These are phyloP conservation scores for Discostella pseudostelligera DNA, from an alignment of 108 stramenopile species.

Conservation along the genomic window DNA sequence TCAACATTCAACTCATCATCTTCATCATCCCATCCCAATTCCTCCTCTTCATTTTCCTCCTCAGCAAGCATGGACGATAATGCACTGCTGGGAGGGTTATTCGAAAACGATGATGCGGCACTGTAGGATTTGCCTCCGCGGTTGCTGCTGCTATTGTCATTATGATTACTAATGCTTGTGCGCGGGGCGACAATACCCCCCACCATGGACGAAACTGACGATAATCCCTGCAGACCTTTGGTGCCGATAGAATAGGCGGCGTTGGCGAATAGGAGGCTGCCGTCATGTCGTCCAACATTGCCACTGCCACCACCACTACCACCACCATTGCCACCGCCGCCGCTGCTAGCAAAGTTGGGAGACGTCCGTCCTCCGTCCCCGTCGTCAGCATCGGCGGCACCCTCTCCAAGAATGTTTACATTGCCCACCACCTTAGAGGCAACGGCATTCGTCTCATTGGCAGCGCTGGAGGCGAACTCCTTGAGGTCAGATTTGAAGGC, in stretches of 20 bases:
- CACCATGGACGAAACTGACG: constrained; percentile 32
- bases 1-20: constrained; percentile 23
- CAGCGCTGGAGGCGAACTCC: constrained; percentile 42
- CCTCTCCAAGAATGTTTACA: background rate
- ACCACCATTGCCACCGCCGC: too few relatives aligned
- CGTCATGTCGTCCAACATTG: constrained; percentile 1
- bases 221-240: constrained; percentile 13
- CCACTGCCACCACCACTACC: too few relatives aligned
- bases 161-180: background rate
- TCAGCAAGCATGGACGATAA: constrained; percentile 6
- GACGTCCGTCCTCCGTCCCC: too few relatives aligned
- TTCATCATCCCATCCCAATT: too few relatives aligned
- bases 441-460: constrained; percentile 38
- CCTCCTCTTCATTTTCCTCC: too few relatives aligned
- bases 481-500: constrained; percentile 45
- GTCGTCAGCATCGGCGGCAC: too few relatives aligned
- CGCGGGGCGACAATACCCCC: constrained; percentile 33
- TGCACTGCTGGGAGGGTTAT: background rate
- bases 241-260: constrained; percentile 12
- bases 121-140: too few relatives aligned
- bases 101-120: too few relatives aligned
- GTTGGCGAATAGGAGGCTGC: background rate
- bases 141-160: too few relatives aligned
- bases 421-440: constrained; percentile 20
- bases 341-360: too few relatives aligned